Conservation (phyloP, 768 basidiomycete species). For the Suillus alpinus region DNA sequence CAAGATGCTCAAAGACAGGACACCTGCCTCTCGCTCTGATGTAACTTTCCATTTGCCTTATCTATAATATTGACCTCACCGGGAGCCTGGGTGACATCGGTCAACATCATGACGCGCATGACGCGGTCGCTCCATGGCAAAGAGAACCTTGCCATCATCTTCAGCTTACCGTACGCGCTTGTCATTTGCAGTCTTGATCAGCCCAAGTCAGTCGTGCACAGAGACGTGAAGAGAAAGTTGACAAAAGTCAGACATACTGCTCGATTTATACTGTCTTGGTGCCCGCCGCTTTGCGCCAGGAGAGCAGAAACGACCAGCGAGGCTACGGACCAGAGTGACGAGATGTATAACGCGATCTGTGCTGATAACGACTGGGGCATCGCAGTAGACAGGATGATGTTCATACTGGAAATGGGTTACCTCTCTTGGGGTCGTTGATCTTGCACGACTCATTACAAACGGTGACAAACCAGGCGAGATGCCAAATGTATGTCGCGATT, state of each 20-base stretch:
- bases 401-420: not conserved
- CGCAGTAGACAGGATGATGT: not conserved
- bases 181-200: not conserved
- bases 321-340: conserved; percentile 6
- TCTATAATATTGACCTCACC: not conserved
- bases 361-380: not conserved
- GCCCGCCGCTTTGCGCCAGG: conserved; percentile 27
- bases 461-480: not conserved
- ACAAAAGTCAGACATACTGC: conserved; percentile 32
- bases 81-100: not conserved
- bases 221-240: too few relatives aligned
- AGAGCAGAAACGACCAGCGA: conserved; percentile 10
- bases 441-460: not conserved
- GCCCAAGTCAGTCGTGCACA: not conserved
- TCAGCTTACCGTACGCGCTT: too few relatives aligned
- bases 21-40: not conserved
- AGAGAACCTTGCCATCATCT: too few relatives aligned
- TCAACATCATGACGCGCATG: too few relatives aligned
- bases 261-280: conserved; percentile 32
- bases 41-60: not conserved
- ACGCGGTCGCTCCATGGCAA: too few relatives aligned
- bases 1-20: not conserved
- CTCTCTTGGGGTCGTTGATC: not conserved
- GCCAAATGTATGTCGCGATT: not conserved
- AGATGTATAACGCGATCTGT: conserved; percentile 5